Percentiles rank a stretch among this genome's conserved stretches.
Conservation (phyloP, 2,329 filamentous ascomycete genomes). For the Pyrenophora seminiperda region DNA sequence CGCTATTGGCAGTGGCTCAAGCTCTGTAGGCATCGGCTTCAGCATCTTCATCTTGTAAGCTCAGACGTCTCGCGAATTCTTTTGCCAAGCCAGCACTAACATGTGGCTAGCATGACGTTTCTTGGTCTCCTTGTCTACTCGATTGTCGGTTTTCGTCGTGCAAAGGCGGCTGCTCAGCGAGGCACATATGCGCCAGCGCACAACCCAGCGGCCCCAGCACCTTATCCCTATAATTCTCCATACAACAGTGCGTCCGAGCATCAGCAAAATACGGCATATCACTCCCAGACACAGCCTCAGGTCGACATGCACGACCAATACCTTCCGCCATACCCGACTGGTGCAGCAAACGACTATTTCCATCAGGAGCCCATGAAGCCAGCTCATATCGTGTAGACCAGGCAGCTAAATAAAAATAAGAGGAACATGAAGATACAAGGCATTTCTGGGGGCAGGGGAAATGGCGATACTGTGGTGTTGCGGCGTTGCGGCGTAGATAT, state of each 20-base stretch:
- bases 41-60: slow-evolving; percentile 45
- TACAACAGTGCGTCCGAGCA: slow-evolving; percentile 26
- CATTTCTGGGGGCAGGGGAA: background rate
- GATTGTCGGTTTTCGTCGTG: slow-evolving; percentile 41
- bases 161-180: slow-evolving; percentile 42
- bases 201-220: slow-evolving; percentile 32
- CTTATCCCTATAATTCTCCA: slow-evolving; percentile 16
- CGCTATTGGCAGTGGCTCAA: slow-evolving; percentile 28
- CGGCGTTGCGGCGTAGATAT: too few relatives aligned
- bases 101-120: slow-evolving; percentile 39
- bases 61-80: background rate
- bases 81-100: slow-evolving; percentile 10
- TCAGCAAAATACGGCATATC: slow-evolving; percentile 34
- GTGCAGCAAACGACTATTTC: slow-evolving; percentile 31
- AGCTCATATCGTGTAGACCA: slow-evolving; percentile 37
- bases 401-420: background rate
- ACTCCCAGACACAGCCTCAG: slow-evolving; percentile 24
- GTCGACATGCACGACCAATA: slow-evolving; percentile 26
- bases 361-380: slow-evolving; percentile 35
- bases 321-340: slow-evolving; percentile 26
- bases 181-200: slow-evolving; percentile 42
- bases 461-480: background rate
- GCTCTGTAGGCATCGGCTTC: slow-evolving; percentile 31
- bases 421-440: background rate
- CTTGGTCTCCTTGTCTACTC: slow-evolving; percentile 50